These are phyloP conservation scores for Stentor coeruleus DNA, from an alignment of 73 alveolate species.

Conservation along the genomic window DNA sequence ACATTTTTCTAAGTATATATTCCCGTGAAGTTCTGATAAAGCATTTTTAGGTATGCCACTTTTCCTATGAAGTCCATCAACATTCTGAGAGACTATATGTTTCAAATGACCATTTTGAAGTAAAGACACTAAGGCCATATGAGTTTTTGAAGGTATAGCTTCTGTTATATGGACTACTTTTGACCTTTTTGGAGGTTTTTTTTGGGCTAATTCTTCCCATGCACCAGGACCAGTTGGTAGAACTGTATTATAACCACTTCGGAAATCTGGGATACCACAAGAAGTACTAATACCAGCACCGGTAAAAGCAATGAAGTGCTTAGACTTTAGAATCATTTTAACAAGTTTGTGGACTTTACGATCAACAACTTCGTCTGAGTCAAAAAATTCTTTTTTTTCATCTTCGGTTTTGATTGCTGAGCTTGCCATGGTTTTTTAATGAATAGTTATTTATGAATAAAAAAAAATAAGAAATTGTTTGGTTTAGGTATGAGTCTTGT, in stretches of 20 bases:
- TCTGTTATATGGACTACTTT: slow-evolving; percentile 23
- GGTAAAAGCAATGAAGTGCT: slow-evolving; percentile 70
- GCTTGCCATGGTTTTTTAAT: no score
- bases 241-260: slow-evolving; percentile 51
- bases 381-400: slow-evolving; percentile 42
- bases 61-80: slow-evolving; percentile 79
- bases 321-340: slow-evolving; percentile 44
- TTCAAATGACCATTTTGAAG: slow-evolving; percentile 48
- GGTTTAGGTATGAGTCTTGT: no score
- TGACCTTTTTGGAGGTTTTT: slow-evolving; percentile 6
- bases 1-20: slow-evolving; percentile 71
- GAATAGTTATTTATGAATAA: no score
- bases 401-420: no score
- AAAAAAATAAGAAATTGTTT: no score
- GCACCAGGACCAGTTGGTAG: slow-evolving; percentile 58
- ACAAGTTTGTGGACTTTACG: slow-evolving; percentile 59
- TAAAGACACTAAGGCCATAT: slow-evolving; percentile 71
- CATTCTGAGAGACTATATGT: slow-evolving; percentile 67
- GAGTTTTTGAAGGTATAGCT: slow-evolving; percentile 74
- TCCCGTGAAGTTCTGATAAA: slow-evolving; percentile 76
- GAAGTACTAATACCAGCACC: slow-evolving; percentile 91
- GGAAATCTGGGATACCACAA: slow-evolving; percentile 88
- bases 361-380: slow-evolving; percentile 33
- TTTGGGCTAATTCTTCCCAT: slow-evolving; percentile 32
- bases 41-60: slow-evolving; percentile 61